Base-by-base conservation (phyloP, 108 stramenopile species). In the Nitzschia sp. region DNA sequence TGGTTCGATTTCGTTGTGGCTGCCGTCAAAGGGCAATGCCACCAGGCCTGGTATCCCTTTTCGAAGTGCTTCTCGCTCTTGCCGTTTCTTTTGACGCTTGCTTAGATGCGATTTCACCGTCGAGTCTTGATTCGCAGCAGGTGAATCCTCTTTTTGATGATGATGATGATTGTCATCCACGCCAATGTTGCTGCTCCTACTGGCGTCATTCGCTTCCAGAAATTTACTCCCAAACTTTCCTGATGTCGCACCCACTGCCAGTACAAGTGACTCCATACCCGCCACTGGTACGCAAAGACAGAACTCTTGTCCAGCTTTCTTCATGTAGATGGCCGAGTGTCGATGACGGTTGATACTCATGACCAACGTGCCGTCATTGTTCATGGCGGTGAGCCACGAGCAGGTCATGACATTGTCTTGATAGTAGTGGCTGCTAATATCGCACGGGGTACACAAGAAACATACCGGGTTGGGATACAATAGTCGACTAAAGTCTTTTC, bases 311-410 rank as follows among this genome's bases (percentile, higher is more conserved):
- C 36, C 42, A 28, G 24, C 2, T 31, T 32, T 48, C 33, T 54
- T 2, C 19, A 71, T 23, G 9, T 51, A 35, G 1, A 62, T 75
- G 6, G 87, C 79, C 3, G 82, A 76, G 54, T 86, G 74, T 61
- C 90, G 70, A 36, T 67, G 59, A 32, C 73, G 63, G 60, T 86
- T 74, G 36, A 91, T 66, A 49, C 83, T 84, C 51, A 88, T 82
- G n/a, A 86, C 54, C 56, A 91, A 85, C 17, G 57, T 35, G 23
- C 90, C 90, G 9, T 68, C n/a, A 64, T 91, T 91, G 36, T 91
- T 85, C 26, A 80, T 86, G 4, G 90, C 73, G 49, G 90, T 88
- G n/a, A 91, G 65, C 90, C 90, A 91, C 9, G 87, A 86, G 13
- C 88, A 47, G 15, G 83, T 74, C 86, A 88, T 88, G 28, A 85